Conservation (phyloP, 2,329 filamentous ascomycete genomes). For the Conoideocrella luteorostrata region DNA sequence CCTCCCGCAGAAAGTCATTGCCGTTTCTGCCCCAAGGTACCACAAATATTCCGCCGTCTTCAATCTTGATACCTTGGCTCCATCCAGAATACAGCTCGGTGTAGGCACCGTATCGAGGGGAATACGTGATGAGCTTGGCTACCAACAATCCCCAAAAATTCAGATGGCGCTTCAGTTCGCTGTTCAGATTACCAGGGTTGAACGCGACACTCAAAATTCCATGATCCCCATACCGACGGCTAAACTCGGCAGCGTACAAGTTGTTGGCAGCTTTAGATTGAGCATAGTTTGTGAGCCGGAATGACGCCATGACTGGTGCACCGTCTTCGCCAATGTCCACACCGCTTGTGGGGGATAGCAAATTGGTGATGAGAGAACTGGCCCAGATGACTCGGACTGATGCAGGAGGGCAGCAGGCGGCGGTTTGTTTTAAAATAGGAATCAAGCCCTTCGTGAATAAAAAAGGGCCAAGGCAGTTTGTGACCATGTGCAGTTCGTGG, state of each 20-base stretch:
- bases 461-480: conserved; percentile 7
- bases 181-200: conserved; percentile 34
- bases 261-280: conserved; percentile 27
- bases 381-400: conserved; percentile 9
- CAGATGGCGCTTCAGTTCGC: conserved; percentile 28
- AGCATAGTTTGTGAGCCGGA: conserved; percentile 1
- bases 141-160: conserved; percentile 11
- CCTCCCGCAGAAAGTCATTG: conserved; percentile 1
- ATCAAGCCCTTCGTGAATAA: conserved; percentile 5
- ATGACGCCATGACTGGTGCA: background rate
- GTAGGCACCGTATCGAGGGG: conserved; percentile 35
- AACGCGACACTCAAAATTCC: conserved; percentile 25
- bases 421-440: conserved; percentile 6
- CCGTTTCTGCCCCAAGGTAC: conserved; percentile 8
- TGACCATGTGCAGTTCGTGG: conserved; percentile 30
- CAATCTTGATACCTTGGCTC: conserved; percentile 34
- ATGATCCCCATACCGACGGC: conserved; percentile 18
- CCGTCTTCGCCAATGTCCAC: conserved; percentile 15
- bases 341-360: background rate
- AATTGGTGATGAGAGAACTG: conserved; percentile 2
- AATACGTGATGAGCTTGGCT: conserved; percentile 18
- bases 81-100: conserved; percentile 41
- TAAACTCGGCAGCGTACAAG: conserved; percentile 24
- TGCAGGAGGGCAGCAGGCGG: background rate
- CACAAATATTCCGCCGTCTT: conserved; percentile 11